phyloP scores from a whole-genome alignment of 208 protist genomes.

The Leishmania gerbilli region DNA sequence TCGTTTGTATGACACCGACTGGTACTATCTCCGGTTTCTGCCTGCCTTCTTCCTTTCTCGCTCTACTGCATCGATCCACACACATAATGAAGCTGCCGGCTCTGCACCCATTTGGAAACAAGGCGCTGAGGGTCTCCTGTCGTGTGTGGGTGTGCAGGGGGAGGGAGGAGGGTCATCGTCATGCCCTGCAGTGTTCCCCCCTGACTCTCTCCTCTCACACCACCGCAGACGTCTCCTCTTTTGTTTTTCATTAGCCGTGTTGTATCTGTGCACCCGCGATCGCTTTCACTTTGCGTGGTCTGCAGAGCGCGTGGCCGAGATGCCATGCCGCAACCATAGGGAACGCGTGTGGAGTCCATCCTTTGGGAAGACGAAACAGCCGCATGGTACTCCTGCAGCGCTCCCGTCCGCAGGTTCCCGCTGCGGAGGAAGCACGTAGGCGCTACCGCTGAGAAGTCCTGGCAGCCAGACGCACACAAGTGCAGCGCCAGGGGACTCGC shows the following conservation, averaged over 20 bases:
- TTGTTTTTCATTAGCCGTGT: background rate
- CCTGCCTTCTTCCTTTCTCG: background rate
- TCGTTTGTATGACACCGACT: background rate
- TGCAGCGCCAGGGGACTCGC: constrained; percentile 8
- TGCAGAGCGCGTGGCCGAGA: background rate
- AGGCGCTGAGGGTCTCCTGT: background rate
- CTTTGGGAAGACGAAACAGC: background rate
- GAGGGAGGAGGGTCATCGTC: background rate
- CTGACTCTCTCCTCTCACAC: background rate
- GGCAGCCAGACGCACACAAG: constrained; percentile 17
- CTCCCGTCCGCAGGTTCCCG: background rate
- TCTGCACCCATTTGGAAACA: background rate
- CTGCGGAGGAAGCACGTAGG: background rate
- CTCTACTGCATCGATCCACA: background rate
- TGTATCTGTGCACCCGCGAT: too few relatives aligned
- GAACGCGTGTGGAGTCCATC: background rate
- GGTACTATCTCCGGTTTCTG: background rate
- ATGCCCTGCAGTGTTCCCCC: background rate
- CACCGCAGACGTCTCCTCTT: background rate
- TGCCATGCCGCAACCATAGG: background rate
- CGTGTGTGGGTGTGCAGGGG: background rate
- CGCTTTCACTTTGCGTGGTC: background rate
- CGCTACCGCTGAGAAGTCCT: constrained; percentile 11
- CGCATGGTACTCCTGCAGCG: background rate
- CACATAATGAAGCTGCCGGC: background rate